Percentiles rank a stretch among this genome's conserved stretches.
These are phyloP conservation scores for Domatiomyces catenatus DNA, from an alignment of 2,329 filamentous ascomycete genomes.

Conservation along the genomic window DNA sequence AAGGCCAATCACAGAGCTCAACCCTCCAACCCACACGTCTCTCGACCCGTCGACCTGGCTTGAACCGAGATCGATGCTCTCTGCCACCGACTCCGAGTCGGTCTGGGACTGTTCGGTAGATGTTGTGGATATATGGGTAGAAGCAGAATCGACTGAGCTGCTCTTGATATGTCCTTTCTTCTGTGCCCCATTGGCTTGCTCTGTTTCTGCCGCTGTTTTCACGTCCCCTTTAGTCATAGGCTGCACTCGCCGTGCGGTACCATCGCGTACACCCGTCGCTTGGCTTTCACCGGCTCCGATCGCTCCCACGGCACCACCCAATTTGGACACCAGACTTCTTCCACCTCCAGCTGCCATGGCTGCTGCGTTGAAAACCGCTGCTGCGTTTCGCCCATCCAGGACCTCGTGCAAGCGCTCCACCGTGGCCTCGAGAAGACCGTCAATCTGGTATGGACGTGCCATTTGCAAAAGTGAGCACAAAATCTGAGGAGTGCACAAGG, in stretches of 20 bases:
- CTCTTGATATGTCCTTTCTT: constrained; percentile 14
- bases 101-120: constrained; percentile 15
- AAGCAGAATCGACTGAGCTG: constrained; percentile 13
- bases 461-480: constrained; percentile 90
- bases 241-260: constrained; percentile 2
- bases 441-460: constrained; percentile 79
- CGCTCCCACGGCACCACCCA: constrained; percentile 39
- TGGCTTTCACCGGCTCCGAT: constrained; percentile 23
- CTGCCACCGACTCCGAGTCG: constrained; percentile 12
- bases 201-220: constrained; percentile 5
- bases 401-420: constrained; percentile 80
- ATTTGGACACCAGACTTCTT: constrained; percentile 49
- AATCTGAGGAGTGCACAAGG: constrained; percentile 83
- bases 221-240: constrained; percentile 1
- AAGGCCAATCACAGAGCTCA: constrained; percentile 75
- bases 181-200: constrained; percentile 5
- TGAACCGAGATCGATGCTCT: constrained; percentile 2
- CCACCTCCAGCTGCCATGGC: constrained; percentile 96
- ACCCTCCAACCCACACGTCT: constrained; percentile 60
- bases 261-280: constrained; percentile 10
- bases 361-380: constrained; percentile 93
- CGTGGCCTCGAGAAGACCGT: constrained; percentile 81
- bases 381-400: constrained; percentile 83
- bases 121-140: constrained; percentile 13
- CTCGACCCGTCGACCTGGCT: constrained; percentile 16